These are phyloP conservation scores for Colletotrichum euphorbiae DNA, from an alignment of 2,329 filamentous ascomycete species.

Conservation along the genomic window DNA sequence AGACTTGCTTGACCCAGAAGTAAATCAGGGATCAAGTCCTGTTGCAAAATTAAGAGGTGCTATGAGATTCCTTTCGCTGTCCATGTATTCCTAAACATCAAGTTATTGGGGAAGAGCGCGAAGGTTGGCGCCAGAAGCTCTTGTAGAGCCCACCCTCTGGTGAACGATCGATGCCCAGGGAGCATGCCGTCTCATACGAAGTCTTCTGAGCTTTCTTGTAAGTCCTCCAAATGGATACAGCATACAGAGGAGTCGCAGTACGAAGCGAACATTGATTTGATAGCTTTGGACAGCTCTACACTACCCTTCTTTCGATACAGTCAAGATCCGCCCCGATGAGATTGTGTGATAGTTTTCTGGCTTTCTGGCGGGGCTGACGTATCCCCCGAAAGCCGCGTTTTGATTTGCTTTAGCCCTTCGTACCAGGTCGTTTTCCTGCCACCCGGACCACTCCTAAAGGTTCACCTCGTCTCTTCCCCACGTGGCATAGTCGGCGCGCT, in stretches of 20 bases:
- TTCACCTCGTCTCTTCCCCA: constrained; percentile 46
- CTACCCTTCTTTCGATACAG: constrained; percentile 39
- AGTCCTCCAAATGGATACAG: constrained; percentile 29
- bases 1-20: background rate
- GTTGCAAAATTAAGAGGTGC: constrained; percentile 45
- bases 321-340: constrained; percentile 39
- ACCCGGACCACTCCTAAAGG: constrained; percentile 40
- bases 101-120: constrained; percentile 41
- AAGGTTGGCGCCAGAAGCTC: constrained; percentile 43
- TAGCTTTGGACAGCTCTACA: constrained; percentile 31
- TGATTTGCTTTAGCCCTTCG: background rate
- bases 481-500: constrained; percentile 46
- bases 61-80: constrained; percentile 3
- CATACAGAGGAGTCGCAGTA: constrained; percentile 26
- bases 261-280: constrained; percentile 40
- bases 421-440: background rate
- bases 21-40: constrained; percentile 36
- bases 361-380: constrained; percentile 38
- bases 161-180: constrained; percentile 39
- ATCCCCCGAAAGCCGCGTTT: constrained; percentile 43
- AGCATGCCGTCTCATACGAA: background rate
- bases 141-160: constrained; percentile 43
- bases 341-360: constrained; percentile 10
- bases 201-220: background rate
- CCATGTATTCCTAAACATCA: constrained; percentile 37